Evolutionary conservation across 768 basidiomycete genomes (phyloP).

Genomic region (Auriculariales sp.): DNA sequence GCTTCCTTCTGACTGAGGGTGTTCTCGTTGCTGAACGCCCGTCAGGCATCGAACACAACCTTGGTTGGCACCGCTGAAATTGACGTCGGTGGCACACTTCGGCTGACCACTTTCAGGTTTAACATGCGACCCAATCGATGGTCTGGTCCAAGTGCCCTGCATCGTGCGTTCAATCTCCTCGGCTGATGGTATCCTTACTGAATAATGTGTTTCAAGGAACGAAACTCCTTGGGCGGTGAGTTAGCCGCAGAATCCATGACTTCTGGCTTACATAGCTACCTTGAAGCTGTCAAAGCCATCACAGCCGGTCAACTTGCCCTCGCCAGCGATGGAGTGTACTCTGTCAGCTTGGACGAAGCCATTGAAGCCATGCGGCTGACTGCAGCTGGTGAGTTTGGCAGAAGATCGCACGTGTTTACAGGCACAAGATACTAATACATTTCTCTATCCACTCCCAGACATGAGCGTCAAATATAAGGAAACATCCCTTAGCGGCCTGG

Average conservation of each 20-base stretch:
- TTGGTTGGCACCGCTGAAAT: neutral
- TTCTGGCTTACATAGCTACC: neutral
- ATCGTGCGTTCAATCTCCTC: conserved; percentile 44
- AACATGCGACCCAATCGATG: conserved; percentile 90
- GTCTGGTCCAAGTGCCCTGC: conserved; percentile 89
- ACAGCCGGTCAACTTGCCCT: conserved; percentile 91
- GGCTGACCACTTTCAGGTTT: conserved; percentile 37
- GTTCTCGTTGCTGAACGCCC: neutral
- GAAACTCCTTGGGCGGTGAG: conserved; percentile 74
- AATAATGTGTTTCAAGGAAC: conserved; percentile 32
- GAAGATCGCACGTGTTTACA: neutral
- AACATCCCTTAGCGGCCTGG: conserved; percentile 63
- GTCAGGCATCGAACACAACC: conserved; percentile 9
- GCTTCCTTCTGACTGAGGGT: neutral
- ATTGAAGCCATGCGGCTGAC: conserved; percentile 92
- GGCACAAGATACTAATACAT: neutral
- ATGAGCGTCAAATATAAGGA: conserved; percentile 96
- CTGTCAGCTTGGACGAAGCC: conserved; percentile 83
- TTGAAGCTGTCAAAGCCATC: conserved; percentile 74
- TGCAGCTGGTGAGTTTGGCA: conserved; percentile 25
- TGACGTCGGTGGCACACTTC: neutral
- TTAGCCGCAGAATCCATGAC: neutral
- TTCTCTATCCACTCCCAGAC: no score
- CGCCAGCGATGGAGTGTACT: conserved; percentile 78
- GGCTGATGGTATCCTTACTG: conserved; percentile 6